Evolutionary conservation across 805 yeast genomes (phyloP), one percentile per base, ranked within the genome.

Genomic region (Maudiozyma pseudohumilis): DNA sequence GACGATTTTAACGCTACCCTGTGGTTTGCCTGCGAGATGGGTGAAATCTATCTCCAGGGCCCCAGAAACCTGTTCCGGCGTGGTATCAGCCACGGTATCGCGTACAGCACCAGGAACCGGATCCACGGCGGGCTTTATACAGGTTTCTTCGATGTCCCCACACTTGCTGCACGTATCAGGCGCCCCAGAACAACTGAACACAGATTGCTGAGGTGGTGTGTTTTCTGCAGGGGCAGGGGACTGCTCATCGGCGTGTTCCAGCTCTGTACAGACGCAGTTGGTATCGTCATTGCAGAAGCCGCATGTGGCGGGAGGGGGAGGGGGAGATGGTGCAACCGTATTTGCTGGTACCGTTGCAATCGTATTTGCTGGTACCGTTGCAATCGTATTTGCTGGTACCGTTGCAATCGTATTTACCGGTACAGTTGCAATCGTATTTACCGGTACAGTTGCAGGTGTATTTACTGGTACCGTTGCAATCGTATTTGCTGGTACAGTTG

Each of bases 201-300:
- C 19, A 7, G 31, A 28, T 11, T 11, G 26, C n/a, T 24, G n/a
- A 4, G 10, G 10, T 3, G 10, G 10, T n/a, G 10, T 24, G 10
- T 24, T 24, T 24, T 11, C 3, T 24, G n/a, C 26, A 11, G 26
- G 26, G 4, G 26, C 26, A 11, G 26, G 26, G 10, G n/a, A n/a
- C 4, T 22, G 11, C 11, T 29, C 32, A 29, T 19, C 11, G 5
- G 36, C 10, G 4, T 29, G 34, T 30, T 71, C 74, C 13, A 75
- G 82, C 48, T 86, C 96, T 20, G 89, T 74, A 56, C 96, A 89
- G 2, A 89, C 82, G 61, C 97, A 89, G 2, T 95, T 88, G 0
- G 94, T 78, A 47, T 78, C 92, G 47, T 84, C 95, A 0, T 94
- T 75, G 54, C 97, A 89, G 59, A 89, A 88, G 0, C 97, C 97